Evolutionary conservation across 805 yeast genomes (phyloP).

Genomic region (Zygotorulaspora chibaensis): DNA sequence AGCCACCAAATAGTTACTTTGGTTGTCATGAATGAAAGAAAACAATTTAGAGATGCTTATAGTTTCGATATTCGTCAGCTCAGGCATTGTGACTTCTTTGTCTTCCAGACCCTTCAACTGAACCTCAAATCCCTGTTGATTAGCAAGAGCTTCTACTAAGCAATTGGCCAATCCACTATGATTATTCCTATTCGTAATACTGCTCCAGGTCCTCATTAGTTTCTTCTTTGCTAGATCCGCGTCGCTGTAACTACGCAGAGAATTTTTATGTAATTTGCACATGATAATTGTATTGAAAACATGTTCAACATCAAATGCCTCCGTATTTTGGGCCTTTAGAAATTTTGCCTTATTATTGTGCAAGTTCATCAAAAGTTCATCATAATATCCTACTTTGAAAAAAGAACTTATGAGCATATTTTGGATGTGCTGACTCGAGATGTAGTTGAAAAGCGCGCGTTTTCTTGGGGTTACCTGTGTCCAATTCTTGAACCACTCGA

Average conservation of each 20-base stretch:
- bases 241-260: conserved; percentile 14
- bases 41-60: conserved; percentile 11
- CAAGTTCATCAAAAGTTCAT: conserved; percentile 20
- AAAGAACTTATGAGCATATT: conserved; percentile 25
- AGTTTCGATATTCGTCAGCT: conserved; percentile 4
- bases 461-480: conserved; percentile 26
- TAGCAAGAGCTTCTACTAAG: conserved; percentile 18
- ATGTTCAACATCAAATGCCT: conserved; percentile 27
- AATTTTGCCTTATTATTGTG: conserved; percentile 19
- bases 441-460: conserved; percentile 23
- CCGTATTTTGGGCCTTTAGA: conserved; percentile 17
- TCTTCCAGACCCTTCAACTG: conserved; percentile 12
- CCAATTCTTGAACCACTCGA: conserved; percentile 27
- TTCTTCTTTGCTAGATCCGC: conserved; percentile 19
- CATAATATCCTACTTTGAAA: conserved; percentile 23
- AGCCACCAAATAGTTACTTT: conserved; percentile 22
- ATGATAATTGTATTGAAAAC: conserved; percentile 28
- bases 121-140: conserved; percentile 15
- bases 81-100: conserved; percentile 11
- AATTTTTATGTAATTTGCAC: conserved; percentile 30
- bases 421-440: conserved; percentile 24
- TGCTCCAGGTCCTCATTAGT: conserved; percentile 22
- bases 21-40: conserved; percentile 14
- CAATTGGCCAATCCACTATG: conserved; percentile 25
- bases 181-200: conserved; percentile 16